phyloP scores from a whole-genome alignment of 768 basidiomycete genomes.

The Pisolithus albus region DNA sequence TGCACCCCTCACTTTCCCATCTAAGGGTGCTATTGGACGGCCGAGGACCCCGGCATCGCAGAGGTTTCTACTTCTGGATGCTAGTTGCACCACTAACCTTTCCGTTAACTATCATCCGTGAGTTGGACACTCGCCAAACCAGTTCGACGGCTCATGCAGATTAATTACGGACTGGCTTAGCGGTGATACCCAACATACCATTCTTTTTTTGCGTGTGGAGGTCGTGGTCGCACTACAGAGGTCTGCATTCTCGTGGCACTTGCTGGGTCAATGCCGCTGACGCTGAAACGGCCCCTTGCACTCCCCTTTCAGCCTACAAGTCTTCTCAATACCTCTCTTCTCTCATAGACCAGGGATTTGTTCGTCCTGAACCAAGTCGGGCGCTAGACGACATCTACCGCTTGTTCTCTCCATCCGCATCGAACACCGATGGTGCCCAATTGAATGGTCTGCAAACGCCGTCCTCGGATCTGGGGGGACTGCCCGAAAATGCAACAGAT shows the following conservation, averaged over 20 bases:
- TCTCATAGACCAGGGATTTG: conserved; percentile 48
- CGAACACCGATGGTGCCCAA: conserved; percentile 6
- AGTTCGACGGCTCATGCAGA: background rate
- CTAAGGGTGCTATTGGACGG: conserved; percentile 44
- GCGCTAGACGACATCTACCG: conserved; percentile 55
- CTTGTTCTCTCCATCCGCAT: conserved; percentile 17
- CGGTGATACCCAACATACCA: conserved; percentile 75
- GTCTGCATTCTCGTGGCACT: conserved; percentile 28
- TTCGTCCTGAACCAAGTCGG: conserved; percentile 49
- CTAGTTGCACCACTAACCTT: conserved; percentile 60
- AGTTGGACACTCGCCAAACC: conserved; percentile 21
- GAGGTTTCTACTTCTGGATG: conserved; percentile 63
- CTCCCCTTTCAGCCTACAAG: conserved; percentile 47
- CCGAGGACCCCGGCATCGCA: conserved; percentile 57
- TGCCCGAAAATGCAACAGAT: background rate
- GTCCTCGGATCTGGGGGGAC: conserved; percentile 7
- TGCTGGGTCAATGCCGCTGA: background rate
- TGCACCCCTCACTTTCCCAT: conserved; percentile 35
- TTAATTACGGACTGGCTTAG: conserved; percentile 30
- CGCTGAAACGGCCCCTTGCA: background rate
- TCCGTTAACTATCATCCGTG: conserved; percentile 75
- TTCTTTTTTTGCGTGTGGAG: conserved; percentile 85
- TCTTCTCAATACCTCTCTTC: conserved; percentile 60
- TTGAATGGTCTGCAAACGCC: conserved; percentile 3
- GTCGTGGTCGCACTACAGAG: conserved; percentile 79